Evolutionary conservation across 1,284 basidiomycete genomes (phyloP), one percentile per base, ranked within the genome.

Genomic region (Bondarzewia mesenterica): DNA sequence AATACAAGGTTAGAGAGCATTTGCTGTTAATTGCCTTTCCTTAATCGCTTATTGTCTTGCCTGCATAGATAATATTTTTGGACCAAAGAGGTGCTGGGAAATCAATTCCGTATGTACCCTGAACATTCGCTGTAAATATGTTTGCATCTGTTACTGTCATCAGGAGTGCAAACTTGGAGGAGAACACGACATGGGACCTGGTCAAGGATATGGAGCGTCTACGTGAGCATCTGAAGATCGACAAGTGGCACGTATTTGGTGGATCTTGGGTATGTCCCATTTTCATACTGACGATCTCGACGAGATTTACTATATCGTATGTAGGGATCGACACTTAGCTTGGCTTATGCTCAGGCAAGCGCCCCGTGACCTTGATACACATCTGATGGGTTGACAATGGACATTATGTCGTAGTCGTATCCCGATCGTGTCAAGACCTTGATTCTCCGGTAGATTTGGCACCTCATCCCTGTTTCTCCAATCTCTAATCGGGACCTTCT

Each of bases 161-260:
- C 54, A 89, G 85, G 62, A 75, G 68, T 41, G 90, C 91, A 8
- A 86, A 72, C 32, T 66, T 89, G 1, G 82, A 88, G 55, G 84
- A 93, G 53, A 97, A 97, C 66, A 96, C 91, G 2, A 97, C 93
- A 1, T 95, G 91, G 92, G 86, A 94, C 62, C 78, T 97, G 25
- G 91, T 98, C 16, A 84, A 79, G 52, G 94, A 97, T 60, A 84
- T 93, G 12, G 93, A 97, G 63, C 82, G 71, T 58, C 69, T 97
- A 22, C 77, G 93, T 46, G 72, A 82, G 57, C 76, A 85, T 52
- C 73, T 95, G 42, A 54, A 55, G 21, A 58, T 68, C 48, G 81
- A 89, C n/a, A 89, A 82, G 60, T 94, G 90, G 92, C 82, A 93
- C 49, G 88, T 94, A 23, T 95, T 94, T 61, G 92, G 93, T 37